A percentile compares a stretch with the other conserved stretches of the same genome.
Conservation (phyloP, 2,329 filamentous ascomycete genomes). For the Fusarium graminum region DNA sequence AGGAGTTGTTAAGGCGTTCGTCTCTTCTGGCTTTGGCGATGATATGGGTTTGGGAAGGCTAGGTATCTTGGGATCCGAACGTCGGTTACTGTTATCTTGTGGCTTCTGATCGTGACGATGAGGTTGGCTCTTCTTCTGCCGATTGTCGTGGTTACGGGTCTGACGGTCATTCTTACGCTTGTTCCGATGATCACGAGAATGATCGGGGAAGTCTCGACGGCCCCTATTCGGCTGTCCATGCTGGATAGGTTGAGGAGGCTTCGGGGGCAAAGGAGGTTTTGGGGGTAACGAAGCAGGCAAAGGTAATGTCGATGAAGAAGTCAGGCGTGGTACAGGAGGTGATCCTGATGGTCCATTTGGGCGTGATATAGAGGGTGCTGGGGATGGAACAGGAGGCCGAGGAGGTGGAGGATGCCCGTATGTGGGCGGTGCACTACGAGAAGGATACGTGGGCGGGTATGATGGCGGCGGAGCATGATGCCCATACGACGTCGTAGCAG, state of each 20-base stretch:
- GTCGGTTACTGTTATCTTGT: slow-evolving; percentile 37
- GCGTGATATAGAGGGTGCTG: slow-evolving; percentile 31
- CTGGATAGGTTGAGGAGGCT: slow-evolving; percentile 46
- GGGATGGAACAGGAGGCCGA: slow-evolving; percentile 29
- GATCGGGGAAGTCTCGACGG: slow-evolving; percentile 47
- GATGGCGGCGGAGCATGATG: slow-evolving; percentile 36
- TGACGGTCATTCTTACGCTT: slow-evolving; percentile 53
- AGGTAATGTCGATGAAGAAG: slow-evolving; percentile 31
- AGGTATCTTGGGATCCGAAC: slow-evolving; percentile 18
- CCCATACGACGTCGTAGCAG: slow-evolving; percentile 35
- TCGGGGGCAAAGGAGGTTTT: slow-evolving; percentile 52
- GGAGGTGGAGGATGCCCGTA: slow-evolving; percentile 36
- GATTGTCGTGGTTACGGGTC: slow-evolving; percentile 49
- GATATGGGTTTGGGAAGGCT: slow-evolving; percentile 37
- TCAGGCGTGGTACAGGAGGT: slow-evolving; percentile 36
- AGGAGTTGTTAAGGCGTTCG: slow-evolving; percentile 26
- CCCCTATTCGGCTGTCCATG: slow-evolving; percentile 38
- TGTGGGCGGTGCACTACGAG: slow-evolving; percentile 37
- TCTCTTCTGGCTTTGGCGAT: slow-evolving; percentile 49
- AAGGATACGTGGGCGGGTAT: slow-evolving; percentile 43
- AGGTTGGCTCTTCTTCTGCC: slow-evolving; percentile 46
- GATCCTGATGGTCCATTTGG: slow-evolving; percentile 32
- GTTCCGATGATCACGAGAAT: slow-evolving; percentile 49
- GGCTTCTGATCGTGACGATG: slow-evolving; percentile 47
- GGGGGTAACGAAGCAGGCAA: slow-evolving; percentile 51